Percentiles rank a stretch among this genome's conserved stretches.
phyloP scores from a whole-genome alignment of 108 stramenopile species.

The Bacterosira constricta region DNA sequence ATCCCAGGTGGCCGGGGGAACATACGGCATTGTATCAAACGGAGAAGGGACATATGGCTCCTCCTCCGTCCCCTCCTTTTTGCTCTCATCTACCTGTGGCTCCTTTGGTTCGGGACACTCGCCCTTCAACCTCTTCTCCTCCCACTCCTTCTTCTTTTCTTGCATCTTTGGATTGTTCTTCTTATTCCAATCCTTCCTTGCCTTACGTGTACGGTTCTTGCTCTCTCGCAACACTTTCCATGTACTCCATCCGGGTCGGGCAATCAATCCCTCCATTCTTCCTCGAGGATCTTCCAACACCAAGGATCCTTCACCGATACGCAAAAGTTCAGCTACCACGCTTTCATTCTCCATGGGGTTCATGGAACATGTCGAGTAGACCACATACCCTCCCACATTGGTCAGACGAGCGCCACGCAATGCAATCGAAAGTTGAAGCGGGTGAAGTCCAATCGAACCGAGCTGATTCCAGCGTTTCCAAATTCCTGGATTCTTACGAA shows the following conservation, averaged over 20 bases:
- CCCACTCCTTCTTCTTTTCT: conserved; percentile 50
- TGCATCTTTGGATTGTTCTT: conserved; percentile 84
- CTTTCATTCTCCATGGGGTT: conserved; percentile 99
- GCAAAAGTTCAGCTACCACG: conserved; percentile 89
- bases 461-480: conserved; percentile 85
- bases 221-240: conserved; percentile 90
- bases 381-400: conserved; percentile 88
- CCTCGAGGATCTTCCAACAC: conserved; percentile 84
- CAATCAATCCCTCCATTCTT: conserved; percentile 70
- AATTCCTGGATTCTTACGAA: conserved; percentile 92
- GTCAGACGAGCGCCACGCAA: conserved; percentile 84
- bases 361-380: conserved; percentile 97
- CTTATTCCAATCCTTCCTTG: conserved; percentile 62
- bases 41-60: conserved; percentile 29
- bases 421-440: conserved; percentile 86
- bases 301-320: conserved; percentile 74
- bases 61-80: conserved; percentile 15
- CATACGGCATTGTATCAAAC: conserved; percentile 45
- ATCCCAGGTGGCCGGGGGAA: conserved; percentile 67
- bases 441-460: conserved; percentile 73
- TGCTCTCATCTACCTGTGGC: conserved; percentile 45
- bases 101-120: conserved; percentile 46
- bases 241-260: conserved; percentile 83
- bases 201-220: conserved; percentile 43
- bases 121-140: conserved; percentile 40